These are phyloP conservation scores for Psilocybe mexicana DNA, from an alignment of 1,284 basidiomycete species.

Conservation along the genomic window DNA sequence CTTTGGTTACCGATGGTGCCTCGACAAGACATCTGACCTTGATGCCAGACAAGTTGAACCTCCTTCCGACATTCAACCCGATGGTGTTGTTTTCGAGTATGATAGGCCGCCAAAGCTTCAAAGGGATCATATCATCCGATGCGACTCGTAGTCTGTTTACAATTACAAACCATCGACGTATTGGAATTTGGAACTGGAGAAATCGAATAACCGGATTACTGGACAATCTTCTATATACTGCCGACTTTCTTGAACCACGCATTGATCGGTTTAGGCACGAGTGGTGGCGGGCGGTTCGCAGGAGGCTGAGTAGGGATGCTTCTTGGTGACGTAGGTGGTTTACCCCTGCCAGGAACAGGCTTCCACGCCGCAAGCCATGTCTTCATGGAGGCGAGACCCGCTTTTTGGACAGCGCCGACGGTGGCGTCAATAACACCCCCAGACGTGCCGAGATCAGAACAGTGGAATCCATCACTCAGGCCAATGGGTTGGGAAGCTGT, in stretches of 20 bases:
- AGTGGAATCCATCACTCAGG: constrained; percentile 64
- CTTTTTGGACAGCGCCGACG: constrained; percentile 52
- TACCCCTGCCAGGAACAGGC: constrained; percentile 18
- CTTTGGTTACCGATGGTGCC: no score
- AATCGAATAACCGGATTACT: no score
- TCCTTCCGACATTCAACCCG: no score
- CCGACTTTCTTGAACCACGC: constrained; percentile 31
- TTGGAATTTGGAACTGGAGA: no score
- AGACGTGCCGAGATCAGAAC: constrained; percentile 53
- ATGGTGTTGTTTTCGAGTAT: no score
- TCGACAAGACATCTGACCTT: no score
- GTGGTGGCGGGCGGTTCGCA: background rate
- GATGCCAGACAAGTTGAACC: no score
- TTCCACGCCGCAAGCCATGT: constrained; percentile 53
- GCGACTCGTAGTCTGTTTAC: no score
- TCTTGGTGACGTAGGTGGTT: constrained; percentile 15
- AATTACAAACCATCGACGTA: no score
- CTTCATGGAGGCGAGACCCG: constrained; percentile 38
- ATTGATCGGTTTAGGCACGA: constrained; percentile 31
- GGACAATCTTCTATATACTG: constrained; percentile 1
- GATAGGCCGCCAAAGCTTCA: no score
- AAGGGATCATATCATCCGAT: no score
- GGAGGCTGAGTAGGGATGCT: constrained; percentile 10
- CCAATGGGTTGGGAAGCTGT: constrained; percentile 56
- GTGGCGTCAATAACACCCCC: constrained; percentile 50